Evolutionary conservation across 805 yeast species (phyloP).

Genomic region (Myxozyma neotropica): DNA sequence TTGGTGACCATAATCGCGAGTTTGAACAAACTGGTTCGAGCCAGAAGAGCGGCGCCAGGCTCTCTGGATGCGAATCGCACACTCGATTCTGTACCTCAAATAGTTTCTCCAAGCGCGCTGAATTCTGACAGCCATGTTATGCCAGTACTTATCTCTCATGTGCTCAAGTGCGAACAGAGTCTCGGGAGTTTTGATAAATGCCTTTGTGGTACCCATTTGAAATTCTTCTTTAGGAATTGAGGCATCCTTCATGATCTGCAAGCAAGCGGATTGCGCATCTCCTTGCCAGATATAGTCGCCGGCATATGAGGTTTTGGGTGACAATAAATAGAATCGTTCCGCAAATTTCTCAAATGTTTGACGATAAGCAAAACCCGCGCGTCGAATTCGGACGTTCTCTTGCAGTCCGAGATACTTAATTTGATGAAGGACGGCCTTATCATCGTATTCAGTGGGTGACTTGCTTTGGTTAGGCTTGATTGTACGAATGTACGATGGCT

Average conservation of each 20-base stretch:
- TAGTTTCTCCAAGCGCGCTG: slow-evolving; percentile 96
- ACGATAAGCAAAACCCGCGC: slow-evolving; percentile 98
- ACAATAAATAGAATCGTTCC: slow-evolving; percentile 85
- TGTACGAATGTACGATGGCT: slow-evolving; percentile 95
- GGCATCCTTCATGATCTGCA: slow-evolving; percentile 56
- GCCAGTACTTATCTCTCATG: slow-evolving; percentile 97
- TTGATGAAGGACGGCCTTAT: slow-evolving; percentile 89
- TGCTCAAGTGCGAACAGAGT: slow-evolving; percentile 93
- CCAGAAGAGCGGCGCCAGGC: slow-evolving; percentile 79
- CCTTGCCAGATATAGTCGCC: slow-evolving; percentile 72
- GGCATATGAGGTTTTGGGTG: slow-evolving; percentile 91
- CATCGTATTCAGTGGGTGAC: slow-evolving; percentile 86
- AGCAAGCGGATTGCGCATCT: slow-evolving; percentile 56
- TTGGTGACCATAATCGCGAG: slow-evolving; percentile 80
- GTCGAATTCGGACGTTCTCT: slow-evolving; percentile 94
- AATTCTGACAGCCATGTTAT: slow-evolving; percentile 94
- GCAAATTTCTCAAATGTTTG: slow-evolving; percentile 96
- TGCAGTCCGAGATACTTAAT: slow-evolving; percentile 93
- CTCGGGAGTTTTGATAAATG: slow-evolving; percentile 95
- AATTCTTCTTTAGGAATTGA: slow-evolving; percentile 78
- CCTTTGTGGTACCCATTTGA: slow-evolving; percentile 89
- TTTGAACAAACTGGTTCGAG: slow-evolving; percentile 78
- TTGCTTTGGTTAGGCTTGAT: slow-evolving; percentile 95
- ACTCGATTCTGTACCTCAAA: slow-evolving; percentile 76
- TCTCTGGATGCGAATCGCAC: slow-evolving; percentile 78